Evolutionary conservation across 306 rosid species (phyloP).

Genomic region (Leucaena leucocephala): DNA sequence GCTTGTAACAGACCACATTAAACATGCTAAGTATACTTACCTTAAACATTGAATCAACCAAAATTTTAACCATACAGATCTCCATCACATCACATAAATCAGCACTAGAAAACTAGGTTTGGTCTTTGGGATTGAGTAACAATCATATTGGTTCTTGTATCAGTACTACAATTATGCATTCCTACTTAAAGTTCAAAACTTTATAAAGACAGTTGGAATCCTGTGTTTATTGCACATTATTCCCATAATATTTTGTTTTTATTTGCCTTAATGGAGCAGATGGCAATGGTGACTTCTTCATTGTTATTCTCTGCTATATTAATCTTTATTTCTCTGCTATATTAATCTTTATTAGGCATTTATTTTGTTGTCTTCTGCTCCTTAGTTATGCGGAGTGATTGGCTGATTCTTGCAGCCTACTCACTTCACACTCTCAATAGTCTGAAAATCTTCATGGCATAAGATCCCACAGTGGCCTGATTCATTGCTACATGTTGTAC

Average conservation of each 20-base stretch:
- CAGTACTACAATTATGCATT: neutral
- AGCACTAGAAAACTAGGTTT: constrained; percentile 17
- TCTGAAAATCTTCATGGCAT: no score
- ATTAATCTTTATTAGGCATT: neutral
- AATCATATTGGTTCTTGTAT: neutral
- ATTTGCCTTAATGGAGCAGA: neutral
- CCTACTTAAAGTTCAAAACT: neutral
- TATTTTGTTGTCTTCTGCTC: neutral
- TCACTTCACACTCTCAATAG: no score
- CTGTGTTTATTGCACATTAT: neutral
- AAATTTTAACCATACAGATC: constrained; percentile 14
- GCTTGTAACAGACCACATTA: constrained; percentile 22
- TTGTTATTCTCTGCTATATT: neutral
- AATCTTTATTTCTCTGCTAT: neutral
- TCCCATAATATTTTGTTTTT: neutral
- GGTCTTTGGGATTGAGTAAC: constrained; percentile 5
- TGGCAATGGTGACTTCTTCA: neutral
- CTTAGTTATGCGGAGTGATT: neutral
- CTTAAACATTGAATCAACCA: constrained; percentile 23
- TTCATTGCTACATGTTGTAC: no score
- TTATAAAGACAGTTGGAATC: neutral
- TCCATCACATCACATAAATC: constrained; percentile 22
- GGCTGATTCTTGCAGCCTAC: neutral
- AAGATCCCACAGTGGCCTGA: no score
- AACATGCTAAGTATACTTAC: constrained; percentile 12